These are phyloP conservation scores for Rutstroemia sp. DNA, from an alignment of 2,329 filamentous ascomycete genomes.

Conservation along the genomic window DNA sequence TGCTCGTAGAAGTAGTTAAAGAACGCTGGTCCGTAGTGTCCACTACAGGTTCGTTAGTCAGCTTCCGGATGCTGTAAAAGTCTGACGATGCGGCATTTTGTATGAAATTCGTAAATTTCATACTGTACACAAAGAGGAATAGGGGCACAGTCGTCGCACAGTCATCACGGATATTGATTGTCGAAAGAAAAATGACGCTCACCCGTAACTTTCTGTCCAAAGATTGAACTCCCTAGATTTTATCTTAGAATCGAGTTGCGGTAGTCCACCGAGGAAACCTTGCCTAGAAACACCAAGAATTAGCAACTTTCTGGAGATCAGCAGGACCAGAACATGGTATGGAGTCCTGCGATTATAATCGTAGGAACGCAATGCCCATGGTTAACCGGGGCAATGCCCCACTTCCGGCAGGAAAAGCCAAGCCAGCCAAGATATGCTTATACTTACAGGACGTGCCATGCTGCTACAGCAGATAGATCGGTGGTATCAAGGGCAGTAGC, in stretches of 20 bases:
- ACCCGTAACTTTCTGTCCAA: constrained; percentile 53
- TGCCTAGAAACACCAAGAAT: constrained; percentile 29
- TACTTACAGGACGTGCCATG: constrained; percentile 41
- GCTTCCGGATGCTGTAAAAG: background rate
- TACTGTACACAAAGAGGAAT: background rate
- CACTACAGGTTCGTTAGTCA: background rate
- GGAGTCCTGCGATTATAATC: background rate
- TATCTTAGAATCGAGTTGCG: constrained; percentile 27
- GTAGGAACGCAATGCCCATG: background rate
- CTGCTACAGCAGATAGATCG: constrained; percentile 45
- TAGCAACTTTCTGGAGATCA: background rate
- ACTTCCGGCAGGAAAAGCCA: background rate
- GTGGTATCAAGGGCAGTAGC: constrained; percentile 46
- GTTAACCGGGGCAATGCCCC: background rate
- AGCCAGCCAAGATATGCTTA: background rate
- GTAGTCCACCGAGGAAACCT: constrained; percentile 43
- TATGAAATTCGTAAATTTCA: background rate
- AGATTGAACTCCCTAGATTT: constrained; percentile 39
- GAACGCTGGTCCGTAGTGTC: constrained; percentile 35
- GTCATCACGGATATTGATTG: background rate
- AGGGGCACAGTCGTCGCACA: no score
- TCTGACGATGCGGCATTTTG: background rate
- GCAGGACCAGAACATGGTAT: background rate
- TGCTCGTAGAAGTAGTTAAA: constrained; percentile 50
- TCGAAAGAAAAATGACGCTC: constrained; percentile 56